Percentiles rank a stretch among this genome's conserved stretches.
Conservation (phyloP, 2,329 filamentous ascomycete genomes). For the Ceratocystis cacaofunesta region DNA sequence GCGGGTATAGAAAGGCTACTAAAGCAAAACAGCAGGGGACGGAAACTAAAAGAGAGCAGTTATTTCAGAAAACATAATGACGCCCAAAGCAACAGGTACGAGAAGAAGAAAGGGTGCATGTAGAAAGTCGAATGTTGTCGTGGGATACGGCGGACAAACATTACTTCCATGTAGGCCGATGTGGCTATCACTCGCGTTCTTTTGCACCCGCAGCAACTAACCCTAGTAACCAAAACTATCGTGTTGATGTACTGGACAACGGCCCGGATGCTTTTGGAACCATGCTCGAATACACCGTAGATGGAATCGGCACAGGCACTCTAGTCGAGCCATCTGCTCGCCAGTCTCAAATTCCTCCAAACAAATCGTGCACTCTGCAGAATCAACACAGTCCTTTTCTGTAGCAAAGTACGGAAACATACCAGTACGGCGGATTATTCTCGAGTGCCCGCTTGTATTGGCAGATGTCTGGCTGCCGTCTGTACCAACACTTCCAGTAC, state of each 20-base stretch:
- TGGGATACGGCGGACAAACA: neutral
- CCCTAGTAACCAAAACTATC: conserved; percentile 38
- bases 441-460: conserved; percentile 18
- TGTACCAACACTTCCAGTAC: neutral
- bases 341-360: conserved; percentile 51
- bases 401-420: conserved; percentile 51
- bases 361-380: conserved; percentile 53
- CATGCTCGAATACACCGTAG: conserved; percentile 44
- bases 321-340: conserved; percentile 47
- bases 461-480: neutral
- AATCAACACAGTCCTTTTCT: conserved; percentile 54
- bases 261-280: conserved; percentile 47
- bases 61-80: neutral
- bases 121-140: neutral
- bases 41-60: neutral
- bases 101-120: neutral
- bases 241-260: conserved; percentile 52
- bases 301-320: conserved; percentile 53
- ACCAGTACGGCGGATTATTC: conserved; percentile 35
- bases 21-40: neutral
- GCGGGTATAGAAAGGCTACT: neutral
- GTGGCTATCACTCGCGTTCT: neutral
- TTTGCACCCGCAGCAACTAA: neutral
- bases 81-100: neutral
- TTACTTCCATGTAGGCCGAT: neutral